A percentile compares a stretch with the other conserved stretches of the same genome.
These are phyloP conservation scores for Madurella mycetomatis DNA, from an alignment of 2,329 filamentous ascomycete species.

Conservation along the genomic window DNA sequence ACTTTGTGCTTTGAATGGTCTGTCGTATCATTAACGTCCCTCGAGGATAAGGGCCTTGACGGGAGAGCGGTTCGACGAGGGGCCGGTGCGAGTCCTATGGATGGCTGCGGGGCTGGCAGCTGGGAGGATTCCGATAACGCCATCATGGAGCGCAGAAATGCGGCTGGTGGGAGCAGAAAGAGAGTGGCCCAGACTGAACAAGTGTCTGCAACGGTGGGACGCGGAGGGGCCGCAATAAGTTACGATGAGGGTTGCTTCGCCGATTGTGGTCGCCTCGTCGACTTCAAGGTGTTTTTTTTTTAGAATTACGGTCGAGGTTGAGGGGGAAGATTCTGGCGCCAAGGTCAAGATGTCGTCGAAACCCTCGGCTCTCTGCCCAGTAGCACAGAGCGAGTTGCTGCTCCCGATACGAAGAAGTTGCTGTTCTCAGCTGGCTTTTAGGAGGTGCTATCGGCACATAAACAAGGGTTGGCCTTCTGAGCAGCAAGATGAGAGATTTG, in stretches of 20 bases:
- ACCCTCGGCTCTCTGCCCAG: background rate
- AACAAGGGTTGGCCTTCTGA: background rate
- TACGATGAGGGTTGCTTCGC: background rate
- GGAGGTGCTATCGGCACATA: background rate
- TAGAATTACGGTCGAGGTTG: background rate
- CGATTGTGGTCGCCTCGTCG: background rate
- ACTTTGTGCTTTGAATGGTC: constrained; percentile 7
- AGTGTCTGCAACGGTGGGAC: background rate
- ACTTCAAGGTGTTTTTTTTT: background rate
- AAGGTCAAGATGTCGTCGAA: background rate
- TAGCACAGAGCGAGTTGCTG: background rate
- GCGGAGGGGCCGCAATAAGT: background rate
- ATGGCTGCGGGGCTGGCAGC: constrained; percentile 5
- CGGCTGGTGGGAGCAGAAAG: background rate
- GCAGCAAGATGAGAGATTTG: background rate
- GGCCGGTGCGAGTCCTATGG: constrained; percentile 11
- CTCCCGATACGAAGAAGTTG: background rate
- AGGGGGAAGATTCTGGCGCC: background rate
- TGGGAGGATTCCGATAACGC: constrained; percentile 18
- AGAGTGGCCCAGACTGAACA: background rate
- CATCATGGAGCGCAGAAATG: constrained; percentile 10
- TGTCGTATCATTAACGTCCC: constrained; percentile 6
- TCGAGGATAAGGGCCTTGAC: constrained; percentile 20
- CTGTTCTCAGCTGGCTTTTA: background rate
- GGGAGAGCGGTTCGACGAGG: constrained; percentile 26